Conservation (phyloP, 768 basidiomycete genomes). For the Boletus vinaceobasis region DNA sequence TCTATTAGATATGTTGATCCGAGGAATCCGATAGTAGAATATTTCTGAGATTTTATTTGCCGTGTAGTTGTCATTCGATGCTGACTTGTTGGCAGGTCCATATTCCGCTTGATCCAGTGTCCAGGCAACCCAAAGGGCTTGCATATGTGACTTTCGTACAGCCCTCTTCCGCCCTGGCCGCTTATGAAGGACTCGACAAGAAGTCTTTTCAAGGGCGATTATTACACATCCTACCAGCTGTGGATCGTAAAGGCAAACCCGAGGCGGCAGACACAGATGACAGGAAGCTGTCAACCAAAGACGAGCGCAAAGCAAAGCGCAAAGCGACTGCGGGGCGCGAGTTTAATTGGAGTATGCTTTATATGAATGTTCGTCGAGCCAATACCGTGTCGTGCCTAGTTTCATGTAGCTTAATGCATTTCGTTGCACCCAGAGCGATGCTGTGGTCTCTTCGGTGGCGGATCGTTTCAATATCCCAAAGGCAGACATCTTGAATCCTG, state of each 20-base stretch:
- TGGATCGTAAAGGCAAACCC: conserved; percentile 55
- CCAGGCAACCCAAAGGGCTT: conserved; percentile 54
- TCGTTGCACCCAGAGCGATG: conserved; percentile 68
- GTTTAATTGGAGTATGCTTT: conserved; percentile 92
- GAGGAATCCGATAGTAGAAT: conserved; percentile 57
- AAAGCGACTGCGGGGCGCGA: conserved; percentile 70
- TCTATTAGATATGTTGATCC: conserved; percentile 41
- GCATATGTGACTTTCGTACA: conserved; percentile 55
- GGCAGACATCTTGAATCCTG: conserved; percentile 82
- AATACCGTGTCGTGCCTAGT: conserved; percentile 15
- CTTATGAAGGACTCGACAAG: conserved; percentile 76
- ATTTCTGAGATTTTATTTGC: conserved; percentile 33
- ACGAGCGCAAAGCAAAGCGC: conserved; percentile 53
- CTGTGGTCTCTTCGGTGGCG: conserved; percentile 87
- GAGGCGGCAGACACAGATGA: conserved; percentile 38
- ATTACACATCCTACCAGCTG: conserved; percentile 84
- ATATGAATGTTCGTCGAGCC: conserved; percentile 85
- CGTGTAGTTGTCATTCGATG: background rate
- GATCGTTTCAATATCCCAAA: conserved; percentile 86
- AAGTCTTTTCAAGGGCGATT: conserved; percentile 89
- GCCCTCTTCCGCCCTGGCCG: conserved; percentile 53
- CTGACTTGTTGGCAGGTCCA: conserved; percentile 43
- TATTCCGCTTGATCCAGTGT: conserved; percentile 47
- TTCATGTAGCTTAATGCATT: conserved; percentile 21
- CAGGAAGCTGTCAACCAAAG: conserved; percentile 56